Evolutionary conservation across 2,329 filamentous ascomycete genomes (phyloP).

Genomic region (Drechmeria coniospora): DNA sequence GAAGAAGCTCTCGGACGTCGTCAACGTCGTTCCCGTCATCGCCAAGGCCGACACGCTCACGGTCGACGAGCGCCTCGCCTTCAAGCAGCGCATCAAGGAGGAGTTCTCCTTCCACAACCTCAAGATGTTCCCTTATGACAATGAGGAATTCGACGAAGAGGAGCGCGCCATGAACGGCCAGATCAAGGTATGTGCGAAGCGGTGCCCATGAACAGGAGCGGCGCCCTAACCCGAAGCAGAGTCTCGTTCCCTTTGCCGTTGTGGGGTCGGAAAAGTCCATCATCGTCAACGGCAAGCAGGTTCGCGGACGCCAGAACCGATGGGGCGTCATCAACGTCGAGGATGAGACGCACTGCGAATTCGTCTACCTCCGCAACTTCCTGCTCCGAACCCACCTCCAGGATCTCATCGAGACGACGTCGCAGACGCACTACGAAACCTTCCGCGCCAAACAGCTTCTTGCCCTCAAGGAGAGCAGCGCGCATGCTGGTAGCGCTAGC

Average conservation of each 20-base stretch:
- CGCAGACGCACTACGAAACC: slow-evolving; percentile 99
- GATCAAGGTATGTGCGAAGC: slow-evolving; percentile 63
- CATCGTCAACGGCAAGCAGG: slow-evolving; percentile 92
- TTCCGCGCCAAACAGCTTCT: slow-evolving; percentile 99
- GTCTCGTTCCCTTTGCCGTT: slow-evolving; percentile 90
- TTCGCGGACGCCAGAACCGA: slow-evolving; percentile 93
- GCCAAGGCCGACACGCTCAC: slow-evolving; percentile 96
- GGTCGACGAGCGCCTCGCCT: slow-evolving; percentile 82
- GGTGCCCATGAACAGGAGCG: too few species aligned
- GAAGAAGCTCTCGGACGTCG: slow-evolving; percentile 98
- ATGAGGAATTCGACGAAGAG: slow-evolving; percentile 96
- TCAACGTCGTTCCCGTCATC: slow-evolving; percentile 97
- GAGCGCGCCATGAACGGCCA: slow-evolving; percentile 85
- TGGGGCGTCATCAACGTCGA: slow-evolving; percentile 99
- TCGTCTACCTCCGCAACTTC: slow-evolving; percentile 96
- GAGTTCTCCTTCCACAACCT: slow-evolving; percentile 99
- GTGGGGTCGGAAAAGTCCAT: slow-evolving; percentile 97
- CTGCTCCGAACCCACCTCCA: slow-evolving; percentile 95
- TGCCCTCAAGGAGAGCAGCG: slow-evolving; percentile 94
- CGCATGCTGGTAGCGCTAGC: slow-evolving; percentile 62
- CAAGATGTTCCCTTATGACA: slow-evolving; percentile 99
- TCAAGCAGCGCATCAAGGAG: slow-evolving; percentile 99
- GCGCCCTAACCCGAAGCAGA: slow-evolving; percentile 36
- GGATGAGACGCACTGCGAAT: slow-evolving; percentile 99
- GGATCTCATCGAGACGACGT: slow-evolving; percentile 97